Percentiles rank a stretch among this genome's conserved stretches.
These are phyloP conservation scores for Pichia gijzeniarum DNA, from an alignment of 805 yeast species.

Conservation along the genomic window DNA sequence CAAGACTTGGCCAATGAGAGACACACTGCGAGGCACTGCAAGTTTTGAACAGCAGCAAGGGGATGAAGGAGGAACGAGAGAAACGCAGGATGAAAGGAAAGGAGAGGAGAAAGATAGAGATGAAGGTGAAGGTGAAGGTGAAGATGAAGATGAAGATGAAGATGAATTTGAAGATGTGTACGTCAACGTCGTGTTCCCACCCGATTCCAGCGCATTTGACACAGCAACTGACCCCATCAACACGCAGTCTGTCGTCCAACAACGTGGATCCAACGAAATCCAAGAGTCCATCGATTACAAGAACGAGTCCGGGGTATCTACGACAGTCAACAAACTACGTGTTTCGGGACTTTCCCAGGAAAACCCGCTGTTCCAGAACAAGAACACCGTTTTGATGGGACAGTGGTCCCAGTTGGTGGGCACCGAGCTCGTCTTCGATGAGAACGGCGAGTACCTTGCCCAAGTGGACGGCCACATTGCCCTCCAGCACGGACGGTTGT, in stretches of 20 bases:
- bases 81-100: not conserved
- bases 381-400: conserved; percentile 60
- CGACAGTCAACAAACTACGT: conserved; percentile 31
- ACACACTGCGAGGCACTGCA: conserved; percentile 23
- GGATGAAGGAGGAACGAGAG: not conserved
- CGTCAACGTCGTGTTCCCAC: conserved; percentile 48
- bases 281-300: conserved; percentile 15
- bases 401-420: conserved; percentile 76
- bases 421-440: conserved; percentile 44
- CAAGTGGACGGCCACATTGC: conserved; percentile 27
- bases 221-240: conserved; percentile 19
- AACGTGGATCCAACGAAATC: conserved; percentile 4
- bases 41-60: conserved; percentile 6
- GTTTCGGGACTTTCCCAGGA: conserved; percentile 49
- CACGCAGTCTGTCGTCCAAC: not conserved
- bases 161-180: conserved; percentile 42
- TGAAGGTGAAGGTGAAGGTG: conserved; percentile 3
- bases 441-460: conserved; percentile 30
- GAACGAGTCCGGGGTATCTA: conserved; percentile 8
- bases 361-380: conserved; percentile 51
- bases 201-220: conserved; percentile 25
- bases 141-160: conserved; percentile 35
- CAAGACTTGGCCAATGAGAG: conserved; percentile 13
- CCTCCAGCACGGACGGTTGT: conserved; percentile 28
- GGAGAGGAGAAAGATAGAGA: conserved; percentile 2